Conservation (phyloP, 495 filamentous ascomycete species). For the Daldinia vernicosa region DNA sequence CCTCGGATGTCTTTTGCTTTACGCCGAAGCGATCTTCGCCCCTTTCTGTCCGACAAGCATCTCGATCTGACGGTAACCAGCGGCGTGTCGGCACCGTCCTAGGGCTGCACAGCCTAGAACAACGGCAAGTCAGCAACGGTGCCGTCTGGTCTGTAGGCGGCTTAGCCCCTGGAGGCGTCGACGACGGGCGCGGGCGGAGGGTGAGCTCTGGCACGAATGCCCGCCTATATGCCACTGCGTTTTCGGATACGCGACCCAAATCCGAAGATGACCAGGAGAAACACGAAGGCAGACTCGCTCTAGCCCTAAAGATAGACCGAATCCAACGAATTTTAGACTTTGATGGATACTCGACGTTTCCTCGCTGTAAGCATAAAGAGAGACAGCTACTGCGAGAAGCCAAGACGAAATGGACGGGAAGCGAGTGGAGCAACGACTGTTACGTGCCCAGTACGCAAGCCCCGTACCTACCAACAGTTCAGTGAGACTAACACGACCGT, state of each 20-base stretch:
- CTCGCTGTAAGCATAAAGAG: slow-evolving; percentile 35
- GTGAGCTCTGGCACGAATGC: slow-evolving; percentile 77
- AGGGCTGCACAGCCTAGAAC: slow-evolving; percentile 45
- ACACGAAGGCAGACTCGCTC: slow-evolving; percentile 79
- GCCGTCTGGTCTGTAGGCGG: slow-evolving; percentile 87
- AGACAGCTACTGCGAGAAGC: slow-evolving; percentile 19
- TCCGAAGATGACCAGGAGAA: slow-evolving; percentile 64
- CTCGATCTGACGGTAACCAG: slow-evolving; percentile 47
- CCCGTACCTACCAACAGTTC: neutral
- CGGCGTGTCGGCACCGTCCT: slow-evolving; percentile 52
- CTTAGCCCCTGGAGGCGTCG: slow-evolving; percentile 62
- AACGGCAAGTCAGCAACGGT: slow-evolving; percentile 68
- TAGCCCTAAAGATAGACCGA: slow-evolving; percentile 84
- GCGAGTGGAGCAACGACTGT: slow-evolving; percentile 65
- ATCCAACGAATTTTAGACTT: slow-evolving; percentile 66
- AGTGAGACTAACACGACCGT: neutral
- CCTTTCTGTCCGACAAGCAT: slow-evolving; percentile 35
- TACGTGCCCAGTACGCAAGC: slow-evolving; percentile 58
- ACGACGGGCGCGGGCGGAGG: slow-evolving; percentile 69
- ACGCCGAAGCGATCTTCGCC: slow-evolving; percentile 51
- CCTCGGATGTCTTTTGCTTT: slow-evolving; percentile 73
- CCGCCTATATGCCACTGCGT: slow-evolving; percentile 75
- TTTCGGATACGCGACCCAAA: slow-evolving; percentile 57
- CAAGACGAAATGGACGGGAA: slow-evolving; percentile 64
- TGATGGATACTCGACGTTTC: slow-evolving; percentile 49